Percentiles rank a stretch among this genome's conserved stretches.
phyloP scores from a whole-genome alignment of 2,329 filamentous ascomycete genomes.

The Aspergillus sp. region DNA sequence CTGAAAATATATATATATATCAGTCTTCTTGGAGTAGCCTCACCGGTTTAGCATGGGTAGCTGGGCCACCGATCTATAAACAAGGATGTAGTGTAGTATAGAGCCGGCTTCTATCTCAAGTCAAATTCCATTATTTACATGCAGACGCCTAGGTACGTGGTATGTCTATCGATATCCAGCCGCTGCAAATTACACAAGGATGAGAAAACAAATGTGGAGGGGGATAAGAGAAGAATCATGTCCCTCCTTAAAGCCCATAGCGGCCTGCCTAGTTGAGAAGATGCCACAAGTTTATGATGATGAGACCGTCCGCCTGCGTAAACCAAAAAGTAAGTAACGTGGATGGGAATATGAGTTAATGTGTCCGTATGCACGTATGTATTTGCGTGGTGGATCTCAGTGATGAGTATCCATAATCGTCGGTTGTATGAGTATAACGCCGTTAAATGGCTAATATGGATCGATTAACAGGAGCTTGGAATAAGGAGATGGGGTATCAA shows the following conservation, averaged over 20 bases:
- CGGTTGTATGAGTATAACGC: background rate
- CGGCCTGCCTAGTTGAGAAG: background rate
- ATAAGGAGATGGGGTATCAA: slow-evolving; percentile 12
- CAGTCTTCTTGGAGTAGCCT: too few relatives aligned
- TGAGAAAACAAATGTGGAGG: background rate
- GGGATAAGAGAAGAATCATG: background rate
- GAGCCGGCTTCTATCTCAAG: background rate
- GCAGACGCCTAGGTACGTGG: background rate
- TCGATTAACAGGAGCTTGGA: slow-evolving; percentile 5
- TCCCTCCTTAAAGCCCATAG: background rate
- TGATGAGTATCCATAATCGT: background rate
- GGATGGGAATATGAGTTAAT: background rate
- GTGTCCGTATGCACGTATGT: background rate
- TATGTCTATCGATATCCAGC: background rate
- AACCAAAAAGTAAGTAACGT: background rate
- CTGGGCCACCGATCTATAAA: background rate
- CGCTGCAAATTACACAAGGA: slow-evolving; percentile 8
- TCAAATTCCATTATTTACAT: slow-evolving; percentile 8
- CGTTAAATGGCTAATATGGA: background rate
- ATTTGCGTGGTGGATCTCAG: background rate
- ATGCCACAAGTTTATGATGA: background rate
- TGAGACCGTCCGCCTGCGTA: background rate
- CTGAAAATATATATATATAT: too few relatives aligned
- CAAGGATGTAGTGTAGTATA: background rate
- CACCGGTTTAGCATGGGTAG: too few relatives aligned